A percentile compares a stretch with the other conserved stretches of the same genome.
These are phyloP conservation scores for Diaporthe australafricana DNA, from an alignment of 2,329 filamentous ascomycete genomes.

Conservation along the genomic window DNA sequence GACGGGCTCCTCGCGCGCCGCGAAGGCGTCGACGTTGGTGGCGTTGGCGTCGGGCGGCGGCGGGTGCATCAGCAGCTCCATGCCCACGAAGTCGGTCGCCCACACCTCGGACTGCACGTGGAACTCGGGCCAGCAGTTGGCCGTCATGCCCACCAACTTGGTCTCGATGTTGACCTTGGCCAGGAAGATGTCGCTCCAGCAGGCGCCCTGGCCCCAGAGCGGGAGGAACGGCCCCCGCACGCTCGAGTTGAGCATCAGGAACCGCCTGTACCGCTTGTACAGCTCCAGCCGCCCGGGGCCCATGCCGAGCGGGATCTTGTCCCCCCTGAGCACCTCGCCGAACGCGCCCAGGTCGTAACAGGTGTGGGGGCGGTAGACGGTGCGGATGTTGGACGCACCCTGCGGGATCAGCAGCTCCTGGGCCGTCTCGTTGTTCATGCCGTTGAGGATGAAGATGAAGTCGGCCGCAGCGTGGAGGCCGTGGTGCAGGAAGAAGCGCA, in stretches of 20 bases:
- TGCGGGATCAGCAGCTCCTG: conserved; percentile 43
- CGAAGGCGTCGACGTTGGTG: conserved; percentile 42
- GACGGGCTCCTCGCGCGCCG: conserved; percentile 41
- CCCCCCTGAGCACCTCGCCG: conserved; percentile 47
- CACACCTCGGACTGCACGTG: conserved; percentile 53
- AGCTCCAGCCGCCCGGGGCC: conserved; percentile 41
- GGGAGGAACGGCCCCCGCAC: conserved; percentile 53
- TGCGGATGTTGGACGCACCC: conserved; percentile 45
- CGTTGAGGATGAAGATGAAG: conserved; percentile 55
- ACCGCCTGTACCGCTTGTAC: conserved; percentile 50
- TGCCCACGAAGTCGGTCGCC: conserved; percentile 53
- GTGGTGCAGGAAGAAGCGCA: conserved; percentile 50
- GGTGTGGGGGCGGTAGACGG: conserved; percentile 46
- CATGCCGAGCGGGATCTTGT: conserved; percentile 23
- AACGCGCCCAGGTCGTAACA: conserved; percentile 52
- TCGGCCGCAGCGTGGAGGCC: conserved; percentile 51
- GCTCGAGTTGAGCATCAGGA: conserved; percentile 51
- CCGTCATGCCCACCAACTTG: conserved; percentile 52
- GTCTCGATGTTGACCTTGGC: conserved; percentile 42
- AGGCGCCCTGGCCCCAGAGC: conserved; percentile 46
- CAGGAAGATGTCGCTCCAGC: conserved; percentile 52
- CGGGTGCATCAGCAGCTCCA: conserved; percentile 49
- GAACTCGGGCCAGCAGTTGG: conserved; percentile 48
- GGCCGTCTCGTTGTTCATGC: conserved; percentile 43
- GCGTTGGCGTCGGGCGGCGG: conserved; percentile 37